Conservation (phyloP, 176 grass and related monocot genomes). For the Metroxylon sagu region DNA sequence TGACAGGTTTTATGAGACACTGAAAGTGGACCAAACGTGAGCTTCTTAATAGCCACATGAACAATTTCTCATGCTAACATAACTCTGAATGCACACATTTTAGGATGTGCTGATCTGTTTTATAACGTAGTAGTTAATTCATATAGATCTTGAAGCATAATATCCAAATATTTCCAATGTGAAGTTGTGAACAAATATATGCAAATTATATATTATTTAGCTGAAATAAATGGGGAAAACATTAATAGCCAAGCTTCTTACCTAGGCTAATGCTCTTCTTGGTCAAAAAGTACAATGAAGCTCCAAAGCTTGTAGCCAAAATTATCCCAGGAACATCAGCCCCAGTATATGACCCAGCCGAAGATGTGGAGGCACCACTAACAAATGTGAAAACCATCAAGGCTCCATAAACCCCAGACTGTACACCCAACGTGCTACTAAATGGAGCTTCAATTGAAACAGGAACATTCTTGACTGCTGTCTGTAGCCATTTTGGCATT, state of each 20-base stretch:
- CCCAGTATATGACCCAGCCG: conserved; percentile 47
- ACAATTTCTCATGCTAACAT: too few relatives aligned
- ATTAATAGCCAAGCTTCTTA: conserved; percentile 11
- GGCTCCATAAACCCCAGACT: conserved; percentile 66
- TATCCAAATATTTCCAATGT: too few relatives aligned
- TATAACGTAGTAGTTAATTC: too few relatives aligned
- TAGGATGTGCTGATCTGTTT: too few relatives aligned
- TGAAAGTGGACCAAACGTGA: too few relatives aligned
- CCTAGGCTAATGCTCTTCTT: conserved; percentile 93
- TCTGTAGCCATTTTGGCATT: conserved; percentile 63
- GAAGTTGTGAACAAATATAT: too few relatives aligned
- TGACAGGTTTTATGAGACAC: too few relatives aligned
- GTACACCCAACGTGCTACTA: conserved; percentile 48
- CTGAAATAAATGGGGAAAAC: too few relatives aligned
- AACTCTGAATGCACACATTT: too few relatives aligned
- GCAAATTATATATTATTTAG: too few relatives aligned
- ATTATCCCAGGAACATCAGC: conserved; percentile 71
- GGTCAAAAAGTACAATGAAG: conserved; percentile 82
- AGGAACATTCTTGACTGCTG: conserved; percentile 51
- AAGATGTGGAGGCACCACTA: conserved; percentile 53
- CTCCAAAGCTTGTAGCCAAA: conserved; percentile 76
- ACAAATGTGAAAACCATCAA: conserved; percentile 82
- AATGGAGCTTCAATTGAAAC: conserved; percentile 65
- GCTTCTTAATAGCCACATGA: too few relatives aligned
- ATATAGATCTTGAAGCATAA: too few relatives aligned